Percentiles rank a stretch among this genome's conserved stretches.
Conservation (phyloP, 2,329 filamentous ascomycete genomes). For the Pseudopithomyces chartarum region DNA sequence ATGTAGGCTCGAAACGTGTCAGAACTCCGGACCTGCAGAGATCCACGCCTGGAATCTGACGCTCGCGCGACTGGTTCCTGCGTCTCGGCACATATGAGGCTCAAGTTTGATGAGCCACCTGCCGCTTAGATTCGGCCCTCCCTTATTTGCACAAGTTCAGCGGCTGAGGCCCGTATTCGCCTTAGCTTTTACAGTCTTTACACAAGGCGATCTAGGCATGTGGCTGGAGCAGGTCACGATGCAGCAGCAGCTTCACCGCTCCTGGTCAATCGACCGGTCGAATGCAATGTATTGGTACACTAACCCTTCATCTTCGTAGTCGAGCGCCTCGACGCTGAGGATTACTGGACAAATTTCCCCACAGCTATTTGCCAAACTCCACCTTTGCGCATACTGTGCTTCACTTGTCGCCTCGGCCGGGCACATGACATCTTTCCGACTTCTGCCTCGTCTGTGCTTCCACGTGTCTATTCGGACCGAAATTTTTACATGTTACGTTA, state of each 20-base stretch:
- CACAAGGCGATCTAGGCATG: not conserved
- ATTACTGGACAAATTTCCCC: not conserved
- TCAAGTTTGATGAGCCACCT: not conserved
- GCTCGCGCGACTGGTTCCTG: conserved; percentile 1
- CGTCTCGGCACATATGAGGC: not conserved
- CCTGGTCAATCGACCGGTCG: not conserved
- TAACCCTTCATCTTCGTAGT: not conserved
- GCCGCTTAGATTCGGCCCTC: conserved; percentile 1
- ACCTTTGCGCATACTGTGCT: conserved; percentile 1
- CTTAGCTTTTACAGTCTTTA: not conserved
- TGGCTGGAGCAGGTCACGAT: not conserved
- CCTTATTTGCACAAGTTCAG: not conserved
- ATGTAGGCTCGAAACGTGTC: not conserved
- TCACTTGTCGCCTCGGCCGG: not conserved
- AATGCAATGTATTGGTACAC: not conserved
- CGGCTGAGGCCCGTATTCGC: not conserved
- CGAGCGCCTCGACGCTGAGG: not conserved
- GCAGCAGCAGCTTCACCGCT: not conserved
- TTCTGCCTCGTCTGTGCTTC: not conserved
- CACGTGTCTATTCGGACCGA: not conserved
- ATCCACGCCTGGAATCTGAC: conserved; percentile 5
- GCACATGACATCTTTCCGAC: not conserved
- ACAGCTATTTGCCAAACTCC: not conserved
- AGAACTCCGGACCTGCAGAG: not conserved
- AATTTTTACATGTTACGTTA: not conserved